Base-by-base conservation (phyloP, 768 basidiomycete species). In the Lyophyllum semitale region DNA sequence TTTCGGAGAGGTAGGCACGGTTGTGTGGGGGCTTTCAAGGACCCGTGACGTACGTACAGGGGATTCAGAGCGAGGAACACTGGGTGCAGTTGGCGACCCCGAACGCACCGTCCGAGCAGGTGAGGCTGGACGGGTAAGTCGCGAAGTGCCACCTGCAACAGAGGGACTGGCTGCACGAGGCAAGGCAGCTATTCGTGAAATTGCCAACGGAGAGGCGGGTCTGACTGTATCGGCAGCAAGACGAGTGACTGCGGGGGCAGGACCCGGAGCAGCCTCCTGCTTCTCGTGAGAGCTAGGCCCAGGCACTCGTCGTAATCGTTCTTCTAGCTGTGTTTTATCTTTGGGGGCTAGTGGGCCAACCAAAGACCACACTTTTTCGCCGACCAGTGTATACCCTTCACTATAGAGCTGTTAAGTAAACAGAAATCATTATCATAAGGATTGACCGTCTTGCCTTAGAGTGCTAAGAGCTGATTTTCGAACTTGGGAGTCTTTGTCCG, bases 251-350 rank as follows among this genome's bases (percentile, higher is more conserved):
- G 74, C 71, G n/a, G 77, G 76, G 13, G 78, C 72, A 11, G 73
- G 65, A 12, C 74, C 65, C 6, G 22, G 30, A n/a, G 57, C 43
- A 8, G 52, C 33, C 20, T 77, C 73, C 20, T 68, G 65, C 59
- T 77, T 79, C 15, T 77, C 76, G 59, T 73, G 72, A 27, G 73
- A 74, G 60, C 82, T 83, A 29, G 88, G 84, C 6, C 87, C 88
- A 27, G 86, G 76, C n/a, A 93, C 84, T 30, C 92, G 88, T 43
- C 91, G 87, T 26, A 97, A 73, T 8, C 93, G 83, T 65, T 95
- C 95, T 69, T 96, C 94, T 27, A 97, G 81, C 64, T 95, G 92
- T 8, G 93, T 93, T 65, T 91, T 94, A 65, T 95, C 94, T 69
- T 96, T 96, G 4, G 89, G 76, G 42, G 88, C 81, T 26, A 97